These are phyloP conservation scores for Aspergillus terreus DNA, from an alignment of 2,329 filamentous ascomycete genomes.

Conservation along the genomic window DNA sequence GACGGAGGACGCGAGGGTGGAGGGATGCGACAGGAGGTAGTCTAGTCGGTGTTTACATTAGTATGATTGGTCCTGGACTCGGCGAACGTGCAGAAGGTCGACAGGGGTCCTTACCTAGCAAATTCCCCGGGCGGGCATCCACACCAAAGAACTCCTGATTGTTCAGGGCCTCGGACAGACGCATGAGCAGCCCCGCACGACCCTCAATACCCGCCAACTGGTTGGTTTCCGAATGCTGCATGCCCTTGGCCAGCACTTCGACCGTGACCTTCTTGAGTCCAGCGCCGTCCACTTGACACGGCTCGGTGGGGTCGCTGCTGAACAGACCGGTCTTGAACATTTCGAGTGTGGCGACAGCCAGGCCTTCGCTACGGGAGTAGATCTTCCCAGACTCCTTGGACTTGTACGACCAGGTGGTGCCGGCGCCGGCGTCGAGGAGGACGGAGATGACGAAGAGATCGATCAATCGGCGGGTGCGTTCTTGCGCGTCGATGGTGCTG, in stretches of 20 bases:
- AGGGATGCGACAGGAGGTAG: constrained; percentile 86
- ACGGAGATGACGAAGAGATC: constrained; percentile 63
- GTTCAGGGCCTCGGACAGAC: constrained; percentile 71
- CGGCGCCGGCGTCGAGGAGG: constrained; percentile 70
- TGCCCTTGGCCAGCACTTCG: constrained; percentile 69
- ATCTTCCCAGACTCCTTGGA: constrained; percentile 80
- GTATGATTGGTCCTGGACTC: neutral
- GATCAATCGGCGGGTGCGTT: constrained; percentile 54
- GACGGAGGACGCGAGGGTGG: constrained; percentile 82
- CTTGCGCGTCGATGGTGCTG: constrained; percentile 44
- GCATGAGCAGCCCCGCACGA: constrained; percentile 71
- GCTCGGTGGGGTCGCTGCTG: constrained; percentile 75
- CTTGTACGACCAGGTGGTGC: constrained; percentile 87
- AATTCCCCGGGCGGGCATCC: constrained; percentile 82
- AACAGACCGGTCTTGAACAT: constrained; percentile 95
- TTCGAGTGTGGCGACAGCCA: constrained; percentile 73
- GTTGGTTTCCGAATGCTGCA: constrained; percentile 80
- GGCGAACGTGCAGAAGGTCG: neutral
- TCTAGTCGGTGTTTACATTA: constrained; percentile 51
- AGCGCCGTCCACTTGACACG: constrained; percentile 82
- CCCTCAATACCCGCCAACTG: constrained; percentile 82
- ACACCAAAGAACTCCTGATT: constrained; percentile 81
- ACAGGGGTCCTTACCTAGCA: constrained; percentile 65
- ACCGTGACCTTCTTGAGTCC: constrained; percentile 72
- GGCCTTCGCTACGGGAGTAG: constrained; percentile 81